Evolutionary conservation across 2,329 filamentous ascomycete species (phyloP), one percentile per base, ranked within the genome.

Genomic region (Phaeosphaeriaceae sp.): DNA sequence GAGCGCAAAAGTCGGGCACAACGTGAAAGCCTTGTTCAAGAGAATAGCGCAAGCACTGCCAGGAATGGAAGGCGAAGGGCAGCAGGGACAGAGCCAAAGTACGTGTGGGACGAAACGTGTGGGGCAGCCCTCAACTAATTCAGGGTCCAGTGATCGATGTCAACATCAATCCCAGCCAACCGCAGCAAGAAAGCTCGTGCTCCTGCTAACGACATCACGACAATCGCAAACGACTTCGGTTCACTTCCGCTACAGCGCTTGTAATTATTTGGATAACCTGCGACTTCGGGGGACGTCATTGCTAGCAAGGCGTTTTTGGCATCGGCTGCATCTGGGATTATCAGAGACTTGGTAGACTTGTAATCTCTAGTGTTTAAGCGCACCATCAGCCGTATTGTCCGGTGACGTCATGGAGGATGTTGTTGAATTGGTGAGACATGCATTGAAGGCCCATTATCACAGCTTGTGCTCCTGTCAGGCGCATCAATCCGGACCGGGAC

Each of bases 11-110:
- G 85, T 97, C 13, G 93, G 96, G 42, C 93, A 98, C 80, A 99
- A 99, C 76, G 96, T 99, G 69, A 99, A 99, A 85, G 91, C 90
- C 68, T 84, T 99, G 57, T 99, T 99, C 83, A 92, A 93, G 85
- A 90, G 93, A 83, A 99, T 99, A 87, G 95, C 96, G 42, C 95
- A 99, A 81, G 95, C 96, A 40, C 83, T 99, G 70, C 95, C 95
- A 7, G 95, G 95, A 21, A 98, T 99, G 95, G 95, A 99, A 79
- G 93, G 92, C 15, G 89, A 93, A 67, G 91, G 92, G 66, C 88
- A 89, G 69, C 89, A 90, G 69, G 89, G 88, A 59, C 89, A 91
- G 68, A 87, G 83, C 78, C 92, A 94, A 81, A 96, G 91, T 95
- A 83, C 73, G 90, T 86, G 51, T 13, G 19, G 17, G 10, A 20